phyloP scores from a whole-genome alignment of 2,329 filamentous ascomycete genomes.

The Aotearoamyces nothofagi region DNA sequence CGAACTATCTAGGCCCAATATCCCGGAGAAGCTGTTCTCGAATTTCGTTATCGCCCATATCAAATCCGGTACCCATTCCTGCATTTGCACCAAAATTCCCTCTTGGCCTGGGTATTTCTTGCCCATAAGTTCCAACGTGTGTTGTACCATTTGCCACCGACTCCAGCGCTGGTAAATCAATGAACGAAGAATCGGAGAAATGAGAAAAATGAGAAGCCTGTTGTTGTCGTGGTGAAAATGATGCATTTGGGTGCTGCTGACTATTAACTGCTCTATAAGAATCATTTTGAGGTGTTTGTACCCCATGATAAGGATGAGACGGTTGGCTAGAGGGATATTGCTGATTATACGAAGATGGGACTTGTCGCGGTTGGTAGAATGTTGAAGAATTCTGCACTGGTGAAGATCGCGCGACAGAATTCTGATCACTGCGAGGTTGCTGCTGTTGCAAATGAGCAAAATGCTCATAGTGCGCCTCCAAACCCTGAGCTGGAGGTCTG shows the following conservation, averaged over 20 bases:
- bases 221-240: constrained; percentile 7
- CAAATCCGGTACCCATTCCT: constrained; percentile 1
- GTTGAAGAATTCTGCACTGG: constrained; percentile 9
- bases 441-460: constrained; percentile 13
- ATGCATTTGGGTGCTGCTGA: constrained; percentile 10
- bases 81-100: not conserved
- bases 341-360: constrained; percentile 10
- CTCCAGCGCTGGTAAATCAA: constrained; percentile 17
- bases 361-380: constrained; percentile 6
- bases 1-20: constrained; percentile 9
- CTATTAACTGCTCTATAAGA: constrained; percentile 15
- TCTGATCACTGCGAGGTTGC: constrained; percentile 6
- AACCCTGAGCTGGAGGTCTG: constrained; percentile 16
- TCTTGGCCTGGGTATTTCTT: constrained; percentile 4
- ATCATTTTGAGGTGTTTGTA: not conserved
- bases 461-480: constrained; percentile 19
- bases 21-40: constrained; percentile 12
- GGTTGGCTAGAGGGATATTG: constrained; percentile 18
- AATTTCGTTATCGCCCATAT: constrained; percentile 11
- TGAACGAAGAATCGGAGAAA: constrained; percentile 15
- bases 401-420: constrained; percentile 5
- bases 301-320: constrained; percentile 14
- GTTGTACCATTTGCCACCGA: constrained; percentile 10
- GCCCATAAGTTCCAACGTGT: constrained; percentile 6
- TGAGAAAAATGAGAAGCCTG: constrained; percentile 10